Evolutionary conservation across 192 early-diverging fungal species (phyloP), one percentile per base, ranked within the genome.

Genomic region (Podila verticillata): DNA sequence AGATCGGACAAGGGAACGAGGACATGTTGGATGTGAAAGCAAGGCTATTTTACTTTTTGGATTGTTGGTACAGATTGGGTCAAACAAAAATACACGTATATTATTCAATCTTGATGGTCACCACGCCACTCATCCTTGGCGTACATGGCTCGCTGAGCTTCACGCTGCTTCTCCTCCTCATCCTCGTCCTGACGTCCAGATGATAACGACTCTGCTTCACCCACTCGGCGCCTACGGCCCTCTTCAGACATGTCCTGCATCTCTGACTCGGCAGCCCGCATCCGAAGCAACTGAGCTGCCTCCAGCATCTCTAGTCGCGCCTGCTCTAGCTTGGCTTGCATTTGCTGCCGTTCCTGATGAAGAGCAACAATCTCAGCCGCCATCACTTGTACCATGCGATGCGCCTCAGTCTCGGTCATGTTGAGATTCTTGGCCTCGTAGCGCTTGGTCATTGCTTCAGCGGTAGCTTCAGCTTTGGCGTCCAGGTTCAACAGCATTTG

Each of bases 321-420:
- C 31, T 49, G 48, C 19, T 66, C 68, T 49, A 79, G 47, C 51
- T 67, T 70, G 15, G 60, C 57, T 3, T 44, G 4, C 75, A 79
- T 79, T 22, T 24, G 44, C 7, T 65, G 39, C 15, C 68, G 30
- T 36, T 79, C 75, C 36, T 66, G 59, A 28, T 79, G 75, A 20
- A 79, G 31, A 17, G 69, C 26, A 15, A 79, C 75, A 57, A 79
- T 70, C 54, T 79, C 75, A 0, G 48, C 64, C 7, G 75, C 75
- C 68, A 79, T 66, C 34, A 79, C 31, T n/a, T 71, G 75, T 7
- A 79, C 75, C 75, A 79, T 79, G 7, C 68, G 31, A 20, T 79
- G 75, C 2, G 75, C 75, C 34, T 79, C 75, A 3, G 75, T 79
- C 65, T 79, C 75, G 0, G 75, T 79, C 69, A 79, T 79, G 60